A percentile compares a stretch with the other conserved stretches of the same genome.
Conservation (phyloP, 2,329 filamentous ascomycete species). For the Fusarium sp. region DNA sequence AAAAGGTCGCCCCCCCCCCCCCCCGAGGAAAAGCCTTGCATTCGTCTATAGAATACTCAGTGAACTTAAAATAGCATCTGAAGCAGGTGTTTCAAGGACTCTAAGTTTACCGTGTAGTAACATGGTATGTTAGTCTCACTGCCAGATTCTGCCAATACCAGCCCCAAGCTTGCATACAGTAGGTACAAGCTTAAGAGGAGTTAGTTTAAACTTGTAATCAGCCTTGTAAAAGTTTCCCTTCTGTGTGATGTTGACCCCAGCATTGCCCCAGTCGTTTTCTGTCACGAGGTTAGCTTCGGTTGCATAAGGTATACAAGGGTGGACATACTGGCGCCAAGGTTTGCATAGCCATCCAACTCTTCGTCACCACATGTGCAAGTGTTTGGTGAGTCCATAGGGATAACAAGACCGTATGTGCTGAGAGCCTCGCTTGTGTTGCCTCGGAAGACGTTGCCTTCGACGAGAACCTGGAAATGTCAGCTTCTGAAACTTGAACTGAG, state of each 20-base stretch:
- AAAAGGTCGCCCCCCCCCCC: too few relatives aligned
- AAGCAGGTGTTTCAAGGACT: too few relatives aligned
- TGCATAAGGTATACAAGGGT: rapidly evolving
- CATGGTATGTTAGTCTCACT: neutral
- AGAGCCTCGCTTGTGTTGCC: constrained; percentile 61
- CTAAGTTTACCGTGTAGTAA: too few relatives aligned
- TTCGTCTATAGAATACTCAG: too few relatives aligned
- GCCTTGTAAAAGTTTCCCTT: constrained; percentile 61
- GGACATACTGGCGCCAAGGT: constrained; percentile 61
- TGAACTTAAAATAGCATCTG: too few relatives aligned
- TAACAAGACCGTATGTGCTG: constrained; percentile 64
- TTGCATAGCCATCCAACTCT: constrained; percentile 65
- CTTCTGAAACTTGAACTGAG: rapidly evolving
- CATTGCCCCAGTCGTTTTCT: constrained; percentile 60
- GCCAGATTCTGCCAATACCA: constrained; percentile 57
- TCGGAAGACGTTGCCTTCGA: constrained; percentile 61
- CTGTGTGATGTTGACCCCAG: constrained; percentile 63
- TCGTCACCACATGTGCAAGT: constrained; percentile 63
- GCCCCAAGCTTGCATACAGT: constrained; percentile 56
- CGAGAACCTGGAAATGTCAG: constrained; percentile 51
- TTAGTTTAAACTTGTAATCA: constrained; percentile 61
- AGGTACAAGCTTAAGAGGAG: constrained; percentile 56
- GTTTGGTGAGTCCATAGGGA: constrained; percentile 66
- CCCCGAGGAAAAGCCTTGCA: too few relatives aligned
- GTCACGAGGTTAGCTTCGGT: constrained; percentile 3